Percentiles rank a stretch among this genome's conserved stretches.
Conservation (phyloP, 768 basidiomycete genomes). For the Pleurotus tuber-regium region DNA sequence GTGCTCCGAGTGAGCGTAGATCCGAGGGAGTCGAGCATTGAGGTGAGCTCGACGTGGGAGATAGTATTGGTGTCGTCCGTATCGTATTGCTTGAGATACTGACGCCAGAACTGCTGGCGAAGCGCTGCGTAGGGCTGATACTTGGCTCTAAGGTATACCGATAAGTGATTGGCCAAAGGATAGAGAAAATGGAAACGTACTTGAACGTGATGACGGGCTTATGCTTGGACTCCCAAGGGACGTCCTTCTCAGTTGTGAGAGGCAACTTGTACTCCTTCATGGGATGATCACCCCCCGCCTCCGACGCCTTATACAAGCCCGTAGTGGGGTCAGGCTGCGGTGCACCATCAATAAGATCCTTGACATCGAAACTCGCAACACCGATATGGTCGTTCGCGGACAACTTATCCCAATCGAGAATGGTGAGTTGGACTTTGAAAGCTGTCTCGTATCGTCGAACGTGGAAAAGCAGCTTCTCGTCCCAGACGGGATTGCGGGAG, state of each 20-base stretch:
- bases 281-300: constrained; percentile 54
- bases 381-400: constrained; percentile 88
- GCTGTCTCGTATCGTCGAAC: constrained; percentile 82
- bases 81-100: constrained; percentile 89
- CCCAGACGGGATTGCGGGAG: constrained; percentile 82
- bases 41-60: constrained; percentile 84
- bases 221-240: constrained; percentile 70
- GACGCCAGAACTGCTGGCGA: constrained; percentile 87
- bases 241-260: constrained; percentile 58
- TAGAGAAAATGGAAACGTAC: constrained; percentile 31
- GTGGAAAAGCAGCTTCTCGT: constrained; percentile 95
- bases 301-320: constrained; percentile 51
- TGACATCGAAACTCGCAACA: constrained; percentile 68
- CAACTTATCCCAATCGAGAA: constrained; percentile 97
- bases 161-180: background rate
- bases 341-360: constrained; percentile 64
- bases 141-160: constrained; percentile 60
- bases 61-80: constrained; percentile 73
- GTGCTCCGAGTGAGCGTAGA: constrained; percentile 85
- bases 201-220: constrained; percentile 67
- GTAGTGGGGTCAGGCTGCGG: constrained; percentile 61
- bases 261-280: constrained; percentile 76
- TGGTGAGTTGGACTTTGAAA: constrained; percentile 75
- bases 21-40: constrained; percentile 96
- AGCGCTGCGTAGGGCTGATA: constrained; percentile 94